Evolutionary conservation across 306 rosid genomes (phyloP).

Genomic region (Castanea crenata): DNA sequence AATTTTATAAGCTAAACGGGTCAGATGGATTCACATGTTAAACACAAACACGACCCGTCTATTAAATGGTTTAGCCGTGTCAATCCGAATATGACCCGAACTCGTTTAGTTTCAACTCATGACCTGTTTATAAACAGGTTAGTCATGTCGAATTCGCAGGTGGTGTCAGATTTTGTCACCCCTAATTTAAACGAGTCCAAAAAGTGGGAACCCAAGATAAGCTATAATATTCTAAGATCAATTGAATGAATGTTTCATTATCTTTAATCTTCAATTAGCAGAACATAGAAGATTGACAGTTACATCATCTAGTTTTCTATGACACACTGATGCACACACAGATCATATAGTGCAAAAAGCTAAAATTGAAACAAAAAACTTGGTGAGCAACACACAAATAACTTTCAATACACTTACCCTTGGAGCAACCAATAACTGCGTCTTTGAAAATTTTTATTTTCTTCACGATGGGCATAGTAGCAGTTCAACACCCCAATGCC

Average conservation of each 20-base stretch:
- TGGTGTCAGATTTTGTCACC: no score
- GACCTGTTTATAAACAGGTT: no score
- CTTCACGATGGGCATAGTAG: conserved; percentile 91
- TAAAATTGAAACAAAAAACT: conserved; percentile 4
- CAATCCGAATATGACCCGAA: no score
- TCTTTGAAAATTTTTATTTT: conserved; percentile 69
- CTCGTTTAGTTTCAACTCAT: no score
- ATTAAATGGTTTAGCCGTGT: no score
- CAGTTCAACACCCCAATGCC: conserved; percentile 76
- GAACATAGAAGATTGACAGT: background rate
- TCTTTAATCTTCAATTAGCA: background rate
- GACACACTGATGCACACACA: background rate
- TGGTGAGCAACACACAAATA: background rate
- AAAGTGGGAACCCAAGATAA: background rate
- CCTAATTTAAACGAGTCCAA: background rate
- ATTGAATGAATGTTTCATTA: background rate
- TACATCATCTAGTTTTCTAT: background rate
- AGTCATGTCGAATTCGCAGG: no score
- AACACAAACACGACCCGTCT: no score
- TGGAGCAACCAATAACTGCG: conserved; percentile 93
- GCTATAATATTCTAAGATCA: background rate
- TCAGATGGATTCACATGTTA: no score
- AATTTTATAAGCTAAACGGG: no score
- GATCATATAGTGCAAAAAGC: background rate
- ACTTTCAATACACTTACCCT: conserved; percentile 54